phyloP scores from a whole-genome alignment of 2,329 filamentous ascomycete genomes.

The Gyromitra esculenta region DNA sequence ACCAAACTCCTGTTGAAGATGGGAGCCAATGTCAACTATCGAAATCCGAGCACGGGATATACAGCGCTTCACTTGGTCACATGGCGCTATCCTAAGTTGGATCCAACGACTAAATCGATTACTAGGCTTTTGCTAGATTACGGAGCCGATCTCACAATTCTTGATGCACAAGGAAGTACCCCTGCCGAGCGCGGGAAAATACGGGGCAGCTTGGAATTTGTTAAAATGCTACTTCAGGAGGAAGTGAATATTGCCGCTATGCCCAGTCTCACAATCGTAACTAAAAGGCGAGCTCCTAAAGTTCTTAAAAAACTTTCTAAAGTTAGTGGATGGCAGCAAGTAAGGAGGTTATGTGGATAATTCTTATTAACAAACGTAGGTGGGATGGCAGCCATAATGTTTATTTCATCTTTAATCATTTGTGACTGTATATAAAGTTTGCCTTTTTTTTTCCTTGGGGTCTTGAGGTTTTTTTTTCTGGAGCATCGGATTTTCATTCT shows the following conservation, averaged over 20 bases:
- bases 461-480: background rate
- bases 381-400: background rate
- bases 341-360: slow-evolving; percentile 12
- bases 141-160: slow-evolving; percentile 31
- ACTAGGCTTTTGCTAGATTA: slow-evolving; percentile 32
- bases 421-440: background rate
- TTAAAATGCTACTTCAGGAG: slow-evolving; percentile 31
- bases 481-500: background rate
- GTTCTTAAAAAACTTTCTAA: slow-evolving; percentile 9
- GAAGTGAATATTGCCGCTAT: slow-evolving; percentile 24
- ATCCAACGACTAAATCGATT: slow-evolving; percentile 19
- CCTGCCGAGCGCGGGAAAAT: slow-evolving; percentile 21
- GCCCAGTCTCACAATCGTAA: background rate
- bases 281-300: slow-evolving; percentile 8
- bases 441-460: background rate
- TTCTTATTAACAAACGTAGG: background rate
- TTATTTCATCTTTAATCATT: background rate
- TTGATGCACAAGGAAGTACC: slow-evolving; percentile 26
- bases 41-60: slow-evolving; percentile 31
- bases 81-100: slow-evolving; percentile 11
- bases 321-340: slow-evolving; percentile 7
- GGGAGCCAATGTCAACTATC: slow-evolving; percentile 38
- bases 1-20: slow-evolving; percentile 31
- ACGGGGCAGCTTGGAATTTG: slow-evolving; percentile 32
- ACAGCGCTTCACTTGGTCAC: slow-evolving; percentile 35